Evolutionary conservation across 805 yeast genomes (phyloP).

Genomic region (Ogataea methanolica): DNA sequence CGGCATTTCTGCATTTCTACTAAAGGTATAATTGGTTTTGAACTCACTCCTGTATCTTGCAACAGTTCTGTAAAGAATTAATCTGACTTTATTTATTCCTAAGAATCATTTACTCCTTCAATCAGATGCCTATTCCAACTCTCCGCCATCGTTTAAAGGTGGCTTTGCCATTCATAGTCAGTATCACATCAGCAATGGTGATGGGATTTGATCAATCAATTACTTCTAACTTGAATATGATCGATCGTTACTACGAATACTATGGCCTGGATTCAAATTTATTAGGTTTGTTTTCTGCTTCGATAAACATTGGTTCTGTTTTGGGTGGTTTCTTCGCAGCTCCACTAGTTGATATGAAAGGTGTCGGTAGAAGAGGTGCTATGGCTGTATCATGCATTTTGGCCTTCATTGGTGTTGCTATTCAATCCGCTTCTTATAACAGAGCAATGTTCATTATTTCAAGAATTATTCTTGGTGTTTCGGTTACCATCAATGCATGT

Average conservation of each 20-base stretch:
- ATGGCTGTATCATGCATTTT: constrained; percentile 24
- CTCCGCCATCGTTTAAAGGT: neutral
- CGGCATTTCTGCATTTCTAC: too few species aligned
- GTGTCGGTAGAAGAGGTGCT: constrained; percentile 28
- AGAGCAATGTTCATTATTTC: constrained; percentile 34
- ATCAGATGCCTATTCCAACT: neutral
- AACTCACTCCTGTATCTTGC: too few species aligned
- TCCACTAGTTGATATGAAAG: constrained; percentile 17
- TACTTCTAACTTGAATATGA: constrained; percentile 25
- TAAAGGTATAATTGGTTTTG: too few species aligned
- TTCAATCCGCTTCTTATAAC: constrained; percentile 35
- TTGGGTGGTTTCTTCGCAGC: constrained; percentile 24
- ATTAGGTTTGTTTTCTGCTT: constrained; percentile 25
- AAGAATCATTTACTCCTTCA: neutral
- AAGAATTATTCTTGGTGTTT: constrained; percentile 34
- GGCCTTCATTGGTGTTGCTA: constrained; percentile 30
- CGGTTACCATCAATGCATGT: constrained; percentile 26
- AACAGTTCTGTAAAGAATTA: too few species aligned
- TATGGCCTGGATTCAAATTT: constrained; percentile 20
- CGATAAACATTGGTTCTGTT: constrained; percentile 26
- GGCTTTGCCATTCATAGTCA: constrained; percentile 1
- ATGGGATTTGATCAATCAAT: constrained; percentile 26
- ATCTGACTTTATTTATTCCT: neutral
- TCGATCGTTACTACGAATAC: constrained; percentile 20
- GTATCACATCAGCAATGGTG: constrained; percentile 1